These are phyloP conservation scores for Solanum lycopersicoides DNA, from an alignment of 257 asterid species.

Conservation along the genomic window DNA sequence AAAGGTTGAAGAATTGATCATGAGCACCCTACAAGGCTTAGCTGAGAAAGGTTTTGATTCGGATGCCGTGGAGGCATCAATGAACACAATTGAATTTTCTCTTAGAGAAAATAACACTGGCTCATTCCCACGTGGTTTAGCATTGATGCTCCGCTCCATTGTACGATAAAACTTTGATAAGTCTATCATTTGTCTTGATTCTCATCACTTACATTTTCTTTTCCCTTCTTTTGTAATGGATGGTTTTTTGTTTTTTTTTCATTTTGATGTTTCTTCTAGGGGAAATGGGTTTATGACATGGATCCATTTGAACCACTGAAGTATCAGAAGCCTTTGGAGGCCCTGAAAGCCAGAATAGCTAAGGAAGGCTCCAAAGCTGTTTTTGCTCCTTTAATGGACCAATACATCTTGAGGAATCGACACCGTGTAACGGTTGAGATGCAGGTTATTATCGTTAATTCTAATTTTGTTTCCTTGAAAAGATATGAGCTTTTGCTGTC, in stretches of 20 bases:
- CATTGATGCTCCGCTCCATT: slow-evolving; percentile 88
- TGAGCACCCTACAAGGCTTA: slow-evolving; percentile 50
- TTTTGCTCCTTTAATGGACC: slow-evolving; percentile 82
- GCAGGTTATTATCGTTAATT: slow-evolving; percentile 51
- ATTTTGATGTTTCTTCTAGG: slow-evolving; percentile 31
- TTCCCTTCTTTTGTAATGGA: not conserved
- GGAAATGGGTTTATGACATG: slow-evolving; percentile 95
- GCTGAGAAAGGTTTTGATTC: slow-evolving; percentile 86
- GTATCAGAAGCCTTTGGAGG: slow-evolving; percentile 77
- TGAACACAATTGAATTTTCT: slow-evolving; percentile 96
- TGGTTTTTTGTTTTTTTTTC: not conserved
- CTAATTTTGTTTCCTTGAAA: slow-evolving; percentile 6
- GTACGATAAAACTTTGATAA: slow-evolving; percentile 30
- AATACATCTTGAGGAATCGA: slow-evolving; percentile 65
- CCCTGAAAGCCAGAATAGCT: slow-evolving; percentile 85
- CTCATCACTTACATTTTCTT: not conserved
- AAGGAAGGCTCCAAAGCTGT: slow-evolving; percentile 89
- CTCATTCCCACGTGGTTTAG: slow-evolving; percentile 97
- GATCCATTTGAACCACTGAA: slow-evolving; percentile 91
- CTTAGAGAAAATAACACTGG: slow-evolving; percentile 99
- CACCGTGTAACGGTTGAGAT: slow-evolving; percentile 87
- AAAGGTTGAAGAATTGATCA: slow-evolving; percentile 64
- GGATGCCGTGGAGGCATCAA: slow-evolving; percentile 96
- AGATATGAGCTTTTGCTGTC: slow-evolving; percentile 4
- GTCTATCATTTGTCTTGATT: slow-evolving; percentile 3